Evolutionary conservation across 129 eudicot genomes (phyloP).

Genomic region (carrot (Daucus carota)): DNA sequence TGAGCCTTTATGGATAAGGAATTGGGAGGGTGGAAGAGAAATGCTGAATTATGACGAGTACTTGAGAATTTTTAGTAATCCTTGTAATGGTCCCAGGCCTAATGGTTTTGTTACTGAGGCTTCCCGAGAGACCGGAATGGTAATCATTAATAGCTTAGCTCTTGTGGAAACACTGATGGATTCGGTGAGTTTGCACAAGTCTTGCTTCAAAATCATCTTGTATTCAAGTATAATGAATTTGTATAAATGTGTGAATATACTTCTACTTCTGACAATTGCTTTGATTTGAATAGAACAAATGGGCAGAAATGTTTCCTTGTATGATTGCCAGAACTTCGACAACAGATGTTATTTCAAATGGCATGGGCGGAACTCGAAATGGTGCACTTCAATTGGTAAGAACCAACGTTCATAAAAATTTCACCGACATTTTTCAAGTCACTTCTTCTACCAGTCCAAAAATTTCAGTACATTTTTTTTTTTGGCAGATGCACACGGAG

Average conservation of each 20-base stretch:
- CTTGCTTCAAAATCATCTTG: not conserved
- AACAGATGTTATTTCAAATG: constrained; percentile 82
- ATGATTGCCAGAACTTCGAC: constrained; percentile 84
- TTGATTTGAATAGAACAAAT: constrained; percentile 47
- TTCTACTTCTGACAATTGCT: not conserved
- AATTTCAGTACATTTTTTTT: not conserved
- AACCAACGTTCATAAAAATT: not conserved
- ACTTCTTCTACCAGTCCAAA: not conserved
- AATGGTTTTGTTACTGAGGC: constrained; percentile 68
- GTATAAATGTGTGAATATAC: not conserved
- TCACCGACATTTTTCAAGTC: not conserved
- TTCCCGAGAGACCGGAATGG: constrained; percentile 92
- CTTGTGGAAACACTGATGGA: constrained; percentile 96
- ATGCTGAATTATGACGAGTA: constrained; percentile 67
- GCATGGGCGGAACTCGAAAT: constrained; percentile 97
- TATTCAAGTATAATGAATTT: not conserved
- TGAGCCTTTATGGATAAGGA: constrained; percentile 79
- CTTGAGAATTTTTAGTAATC: constrained; percentile 33
- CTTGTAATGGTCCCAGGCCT: constrained; percentile 79
- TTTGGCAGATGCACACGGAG: constrained; percentile 74
- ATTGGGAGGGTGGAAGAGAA: constrained; percentile 64
- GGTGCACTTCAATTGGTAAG: constrained; percentile 99
- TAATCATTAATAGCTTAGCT: constrained; percentile 89
- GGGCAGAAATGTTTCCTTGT: constrained; percentile 98
- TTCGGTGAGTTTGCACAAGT: constrained; percentile 37